phyloP scores from a whole-genome alignment of 352 stramenopile genomes.

The Phytophthora idaei region DNA sequence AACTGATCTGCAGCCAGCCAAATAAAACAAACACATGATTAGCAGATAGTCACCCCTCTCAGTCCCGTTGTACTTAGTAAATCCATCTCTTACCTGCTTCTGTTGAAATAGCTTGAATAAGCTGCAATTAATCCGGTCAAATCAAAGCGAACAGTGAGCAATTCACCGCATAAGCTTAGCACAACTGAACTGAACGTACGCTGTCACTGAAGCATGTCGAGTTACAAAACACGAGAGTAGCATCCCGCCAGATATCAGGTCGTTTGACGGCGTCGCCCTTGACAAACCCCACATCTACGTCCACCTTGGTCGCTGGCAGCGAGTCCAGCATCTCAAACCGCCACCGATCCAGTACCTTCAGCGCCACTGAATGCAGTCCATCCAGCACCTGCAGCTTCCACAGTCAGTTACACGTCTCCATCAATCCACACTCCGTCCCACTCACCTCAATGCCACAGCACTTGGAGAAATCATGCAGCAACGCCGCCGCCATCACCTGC shows the following conservation, averaged over 20 bases:
- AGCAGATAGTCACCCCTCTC: not conserved
- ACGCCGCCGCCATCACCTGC: conserved; percentile 59
- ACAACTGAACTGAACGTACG: conserved; percentile 25
- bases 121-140: conserved; percentile 10
- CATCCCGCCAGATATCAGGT: conserved; percentile 57
- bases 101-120: conserved; percentile 38
- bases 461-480: conserved; percentile 72
- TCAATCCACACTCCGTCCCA: too few relatives aligned
- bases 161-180: not conserved
- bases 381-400: conserved; percentile 45
- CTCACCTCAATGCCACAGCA: conserved; percentile 67
- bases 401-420: not conserved
- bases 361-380: conserved; percentile 58
- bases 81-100: conserved; percentile 33
- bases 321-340: conserved; percentile 67
- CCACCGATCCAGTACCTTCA: conserved; percentile 71
- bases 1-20: conserved; percentile 40
- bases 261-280: conserved; percentile 54
- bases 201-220: conserved; percentile 76
- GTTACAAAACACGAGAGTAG: conserved; percentile 71
- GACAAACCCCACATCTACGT: conserved; percentile 62
- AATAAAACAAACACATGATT: not conserved
- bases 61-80: not conserved
- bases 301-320: conserved; percentile 51
- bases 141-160: not conserved